phyloP scores from a whole-genome alignment of 2,329 filamentous ascomycete genomes.

The Verticillium dahliae region DNA sequence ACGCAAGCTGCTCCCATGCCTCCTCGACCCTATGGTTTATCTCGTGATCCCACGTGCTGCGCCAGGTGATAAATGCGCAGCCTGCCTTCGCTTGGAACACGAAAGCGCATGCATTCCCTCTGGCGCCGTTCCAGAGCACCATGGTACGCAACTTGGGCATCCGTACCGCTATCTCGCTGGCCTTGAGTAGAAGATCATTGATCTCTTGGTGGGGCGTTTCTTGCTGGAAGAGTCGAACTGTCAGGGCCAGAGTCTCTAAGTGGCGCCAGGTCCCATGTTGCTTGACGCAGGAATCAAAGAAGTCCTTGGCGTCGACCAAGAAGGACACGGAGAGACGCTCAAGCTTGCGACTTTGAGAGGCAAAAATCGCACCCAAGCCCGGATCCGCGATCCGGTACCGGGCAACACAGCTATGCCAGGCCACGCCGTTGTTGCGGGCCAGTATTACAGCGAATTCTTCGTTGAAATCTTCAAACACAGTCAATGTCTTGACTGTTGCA shows the following conservation, averaged over 20 bases:
- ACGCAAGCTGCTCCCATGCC: too few species aligned
- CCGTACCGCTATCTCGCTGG: constrained; percentile 12
- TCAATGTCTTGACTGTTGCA: constrained; percentile 15
- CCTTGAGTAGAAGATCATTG: constrained; percentile 16
- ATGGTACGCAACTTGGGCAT: constrained; percentile 24
- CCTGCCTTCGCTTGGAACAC: constrained; percentile 12
- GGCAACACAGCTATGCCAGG: too few species aligned
- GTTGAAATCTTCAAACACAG: constrained; percentile 20
- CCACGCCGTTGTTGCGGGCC: not conserved
- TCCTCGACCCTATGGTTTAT: too few species aligned
- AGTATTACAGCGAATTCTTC: constrained; percentile 10
- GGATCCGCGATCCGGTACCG: not conserved
- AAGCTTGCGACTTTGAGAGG: constrained; percentile 17
- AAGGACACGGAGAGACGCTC: constrained; percentile 21
- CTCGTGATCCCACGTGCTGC: too few species aligned
- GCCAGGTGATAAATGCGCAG: too few species aligned
- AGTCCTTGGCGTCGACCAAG: constrained; percentile 19
- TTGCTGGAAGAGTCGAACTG: constrained; percentile 19
- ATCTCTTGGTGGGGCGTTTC: constrained; percentile 10
- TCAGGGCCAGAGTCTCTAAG: constrained; percentile 24
- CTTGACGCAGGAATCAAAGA: constrained; percentile 17
- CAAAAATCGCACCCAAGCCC: constrained; percentile 14
- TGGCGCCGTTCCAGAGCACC: constrained; percentile 25
- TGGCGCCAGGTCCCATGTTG: constrained; percentile 18
- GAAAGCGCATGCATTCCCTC: constrained; percentile 22